Evolutionary conservation across 139 green algal genomes (phyloP), one percentile per base, ranked within the genome.

Genomic region (Chlamydomonas sphaeroides): DNA sequence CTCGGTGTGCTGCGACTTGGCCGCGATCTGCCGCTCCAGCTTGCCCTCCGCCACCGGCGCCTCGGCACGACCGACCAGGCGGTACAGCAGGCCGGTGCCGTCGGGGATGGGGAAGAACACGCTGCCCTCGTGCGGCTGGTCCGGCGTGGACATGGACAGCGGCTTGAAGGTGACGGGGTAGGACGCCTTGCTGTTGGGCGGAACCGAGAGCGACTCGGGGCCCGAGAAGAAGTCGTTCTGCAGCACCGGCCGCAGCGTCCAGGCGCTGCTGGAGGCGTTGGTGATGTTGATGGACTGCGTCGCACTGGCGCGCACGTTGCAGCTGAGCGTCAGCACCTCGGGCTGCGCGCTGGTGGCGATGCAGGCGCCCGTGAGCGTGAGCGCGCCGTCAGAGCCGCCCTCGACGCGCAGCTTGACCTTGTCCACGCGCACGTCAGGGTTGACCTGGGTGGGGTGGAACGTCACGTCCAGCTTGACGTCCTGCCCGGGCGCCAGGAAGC

Each of bases 71-170:
- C 87, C 87, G 23, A 87, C 30, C 51, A 91, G 71, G 17, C 85
- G 82, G 89, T 95, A 94, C 78, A 96, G 84, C 72, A 95, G 84
- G 0, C 88, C 93, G 14, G 86, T 92, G 68, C 94, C 94, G 70
- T 97, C 93, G 23, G 92, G 94, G 35, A 96, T 91, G 61, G 93
- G 92, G 86, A 97, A 95, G 87, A 97, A 97, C 20, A 96, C 86
- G 28, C 81, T 90, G 67, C 92, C 93, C 53, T 93, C 88, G 72
- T 96, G 92, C 26, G 88, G 89, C 57, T 80, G 78, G 5, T 88
- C 88, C 5, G 79, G 61, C 1, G 78, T 78, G 63, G 90, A 88
- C 93, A 96, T 96, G 35, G 89, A 83, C 33, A 95, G 74, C 8
- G 94, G 94, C 26, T 79, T 80, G 89, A 93, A 97, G 23, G 89